A percentile compares a stretch with the other conserved stretches of the same genome.
phyloP scores from a whole-genome alignment of 352 stramenopile genomes.

The Bremia lactucae region DNA sequence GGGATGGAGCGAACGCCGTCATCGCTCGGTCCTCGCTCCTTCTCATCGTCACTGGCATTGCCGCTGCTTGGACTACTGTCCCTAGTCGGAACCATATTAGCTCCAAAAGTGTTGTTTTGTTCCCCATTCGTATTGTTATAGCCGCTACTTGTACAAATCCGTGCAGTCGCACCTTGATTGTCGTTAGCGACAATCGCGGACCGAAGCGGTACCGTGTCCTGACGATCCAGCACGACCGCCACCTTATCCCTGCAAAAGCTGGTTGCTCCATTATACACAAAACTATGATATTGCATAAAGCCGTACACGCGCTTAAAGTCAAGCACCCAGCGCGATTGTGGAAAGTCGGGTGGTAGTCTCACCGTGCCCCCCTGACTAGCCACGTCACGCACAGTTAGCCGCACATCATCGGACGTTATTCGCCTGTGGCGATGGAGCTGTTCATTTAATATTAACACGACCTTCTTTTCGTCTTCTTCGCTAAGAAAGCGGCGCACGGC shows the following conservation, averaged over 20 bases:
- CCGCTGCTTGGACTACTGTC: constrained; percentile 8
- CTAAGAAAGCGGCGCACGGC: constrained; percentile 20
- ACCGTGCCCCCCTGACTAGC: constrained; percentile 25
- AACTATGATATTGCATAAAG: constrained; percentile 27
- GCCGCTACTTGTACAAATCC: background rate
- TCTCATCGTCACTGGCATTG: constrained; percentile 6
- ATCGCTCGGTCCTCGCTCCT: background rate
- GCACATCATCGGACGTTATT: constrained; percentile 43
- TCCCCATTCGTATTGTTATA: background rate
- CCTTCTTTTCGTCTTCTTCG: constrained; percentile 28
- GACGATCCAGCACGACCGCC: constrained; percentile 5
- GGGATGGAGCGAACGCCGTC: background rate
- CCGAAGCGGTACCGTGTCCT: constrained; percentile 2
- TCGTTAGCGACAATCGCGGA: background rate
- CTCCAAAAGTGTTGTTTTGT: background rate
- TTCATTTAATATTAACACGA: constrained; percentile 24
- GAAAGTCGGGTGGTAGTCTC: constrained; percentile 33
- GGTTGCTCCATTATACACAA: constrained; percentile 3
- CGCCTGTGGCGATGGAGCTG: constrained; percentile 29
- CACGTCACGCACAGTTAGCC: constrained; percentile 31
- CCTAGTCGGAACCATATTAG: background rate
- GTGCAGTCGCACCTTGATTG: background rate
- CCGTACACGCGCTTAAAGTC: constrained; percentile 40
- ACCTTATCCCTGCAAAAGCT: constrained; percentile 1
- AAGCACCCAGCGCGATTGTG: constrained; percentile 32